Evolutionary conservation across 2,329 filamentous ascomycete species (phyloP).

Genomic region (Fusarium tjaetaba): DNA sequence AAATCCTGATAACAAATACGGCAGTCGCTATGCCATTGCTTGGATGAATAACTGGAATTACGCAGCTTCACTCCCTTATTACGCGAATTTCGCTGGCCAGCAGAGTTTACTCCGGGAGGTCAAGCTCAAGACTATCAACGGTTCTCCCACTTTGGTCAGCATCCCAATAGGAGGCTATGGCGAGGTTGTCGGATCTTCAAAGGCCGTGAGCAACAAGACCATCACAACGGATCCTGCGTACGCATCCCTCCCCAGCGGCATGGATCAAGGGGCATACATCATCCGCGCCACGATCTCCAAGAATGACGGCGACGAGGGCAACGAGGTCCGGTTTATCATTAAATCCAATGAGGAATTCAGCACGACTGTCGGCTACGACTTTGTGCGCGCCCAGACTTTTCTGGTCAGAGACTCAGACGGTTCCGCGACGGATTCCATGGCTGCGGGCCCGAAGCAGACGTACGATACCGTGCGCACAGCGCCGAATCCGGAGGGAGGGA

Average conservation of each 20-base stretch:
- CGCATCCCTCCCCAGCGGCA: not conserved
- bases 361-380: not conserved
- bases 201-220: not conserved
- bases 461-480: not conserved
- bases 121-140: not conserved
- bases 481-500: not conserved
- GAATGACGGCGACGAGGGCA: not conserved
- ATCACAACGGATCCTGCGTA: not conserved
- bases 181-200: fast-evolving
- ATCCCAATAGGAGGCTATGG: not conserved
- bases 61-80: not conserved
- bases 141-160: not conserved
- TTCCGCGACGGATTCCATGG: not conserved
- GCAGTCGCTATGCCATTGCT: not conserved
- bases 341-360: not conserved
- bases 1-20: not conserved
- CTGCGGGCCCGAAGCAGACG: not conserved
- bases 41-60: not conserved
- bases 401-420: not conserved
- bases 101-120: not conserved
- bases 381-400: not conserved
- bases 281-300: not conserved
- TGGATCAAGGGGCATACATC: not conserved
- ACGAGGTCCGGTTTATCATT: not conserved
- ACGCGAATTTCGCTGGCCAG: not conserved